Percentiles rank a stretch among this genome's conserved stretches.
Conservation (phyloP, 345 rosid genomes). For the Murraya paniculata region DNA sequence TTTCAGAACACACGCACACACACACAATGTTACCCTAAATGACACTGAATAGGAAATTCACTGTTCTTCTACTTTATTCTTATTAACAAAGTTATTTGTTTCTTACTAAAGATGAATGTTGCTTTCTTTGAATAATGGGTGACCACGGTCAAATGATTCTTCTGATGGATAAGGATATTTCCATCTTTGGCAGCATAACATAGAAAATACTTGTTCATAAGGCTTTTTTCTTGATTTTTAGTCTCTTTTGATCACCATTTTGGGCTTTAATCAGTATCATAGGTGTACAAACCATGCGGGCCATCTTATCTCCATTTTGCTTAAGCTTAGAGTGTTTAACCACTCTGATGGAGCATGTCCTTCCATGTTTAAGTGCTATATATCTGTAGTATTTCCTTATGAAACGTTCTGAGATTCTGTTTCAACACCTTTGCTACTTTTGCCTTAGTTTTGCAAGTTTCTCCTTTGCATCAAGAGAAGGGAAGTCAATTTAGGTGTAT, state of each 20-base stretch:
- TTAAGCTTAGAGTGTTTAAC: not conserved
- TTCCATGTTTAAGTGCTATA: not conserved
- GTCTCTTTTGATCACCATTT: not conserved
- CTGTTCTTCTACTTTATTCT: not conserved
- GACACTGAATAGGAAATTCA: not conserved
- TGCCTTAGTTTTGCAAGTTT: not conserved
- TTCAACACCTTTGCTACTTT: not conserved
- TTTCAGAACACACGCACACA: not conserved
- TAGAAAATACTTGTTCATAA: not conserved
- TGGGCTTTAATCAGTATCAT: not conserved
- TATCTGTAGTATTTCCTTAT: not conserved
- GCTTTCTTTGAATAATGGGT: not conserved
- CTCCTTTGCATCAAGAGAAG: not conserved
- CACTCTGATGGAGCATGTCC: not conserved
- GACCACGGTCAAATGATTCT: not conserved
- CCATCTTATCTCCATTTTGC: not conserved
- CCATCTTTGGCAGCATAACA: not conserved
- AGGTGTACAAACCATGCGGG: not conserved
- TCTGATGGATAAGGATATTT: not conserved
- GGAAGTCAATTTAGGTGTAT: not conserved
- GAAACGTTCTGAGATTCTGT: not conserved
- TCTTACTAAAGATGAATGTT: not conserved
- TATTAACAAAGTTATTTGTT: not conserved
- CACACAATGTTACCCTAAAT: not conserved
- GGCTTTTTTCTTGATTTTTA: not conserved